These are phyloP conservation scores for Cicer yamashitae DNA, from an alignment of 306 rosid genomes.

Conservation along the genomic window DNA sequence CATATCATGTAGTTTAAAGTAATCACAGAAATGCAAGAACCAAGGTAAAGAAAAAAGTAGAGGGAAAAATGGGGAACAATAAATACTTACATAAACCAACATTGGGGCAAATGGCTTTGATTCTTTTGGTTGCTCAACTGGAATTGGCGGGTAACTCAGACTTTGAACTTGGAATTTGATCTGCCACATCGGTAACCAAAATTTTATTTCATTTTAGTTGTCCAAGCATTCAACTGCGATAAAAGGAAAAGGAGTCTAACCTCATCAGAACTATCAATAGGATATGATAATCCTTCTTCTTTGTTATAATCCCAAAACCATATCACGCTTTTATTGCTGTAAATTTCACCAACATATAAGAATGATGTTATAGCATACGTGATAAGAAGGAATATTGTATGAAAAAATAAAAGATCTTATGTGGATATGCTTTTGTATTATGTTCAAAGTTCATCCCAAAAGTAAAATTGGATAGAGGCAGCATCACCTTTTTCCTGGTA, in stretches of 20 bases:
- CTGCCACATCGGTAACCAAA: constrained; percentile 51
- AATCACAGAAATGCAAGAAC: background rate
- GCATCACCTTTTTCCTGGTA: constrained; percentile 57
- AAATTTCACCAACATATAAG: constrained; percentile 20
- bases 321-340: constrained; percentile 54
- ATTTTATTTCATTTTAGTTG: constrained; percentile 33
- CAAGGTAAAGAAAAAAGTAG: constrained; percentile 24
- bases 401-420: constrained; percentile 3
- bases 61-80: constrained; percentile 24
- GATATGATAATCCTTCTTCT: constrained; percentile 15
- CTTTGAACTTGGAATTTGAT: constrained; percentile 63
- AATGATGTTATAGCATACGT: constrained; percentile 15
- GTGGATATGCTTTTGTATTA: constrained; percentile 8
- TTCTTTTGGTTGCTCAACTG: constrained; percentile 69
- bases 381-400: background rate
- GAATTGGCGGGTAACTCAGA: constrained; percentile 71
- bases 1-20: background rate
- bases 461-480: constrained; percentile 19
- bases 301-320: constrained; percentile 71
- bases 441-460: constrained; percentile 6
- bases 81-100: constrained; percentile 66
- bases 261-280: constrained; percentile 61
- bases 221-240: constrained; percentile 29
- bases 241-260: constrained; percentile 50
- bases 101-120: constrained; percentile 82